A percentile compares a stretch with the other conserved stretches of the same genome.
These are phyloP conservation scores for Penicillium psychrosexuale DNA, from an alignment of 2,329 filamentous ascomycete genomes.

Conservation along the genomic window DNA sequence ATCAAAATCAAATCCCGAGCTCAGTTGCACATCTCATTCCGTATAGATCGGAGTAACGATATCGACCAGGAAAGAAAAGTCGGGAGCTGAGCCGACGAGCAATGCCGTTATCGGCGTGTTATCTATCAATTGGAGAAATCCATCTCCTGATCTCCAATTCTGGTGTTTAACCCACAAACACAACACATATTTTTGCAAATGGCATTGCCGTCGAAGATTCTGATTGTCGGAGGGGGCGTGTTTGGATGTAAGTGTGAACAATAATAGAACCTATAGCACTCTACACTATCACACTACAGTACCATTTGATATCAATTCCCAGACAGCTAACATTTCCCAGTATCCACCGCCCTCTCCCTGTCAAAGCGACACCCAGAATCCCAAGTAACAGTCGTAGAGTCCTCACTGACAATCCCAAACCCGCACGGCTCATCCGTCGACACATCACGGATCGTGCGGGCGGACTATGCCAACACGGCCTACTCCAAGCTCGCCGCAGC, in stretches of 20 bases:
- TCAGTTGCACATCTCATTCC: neutral
- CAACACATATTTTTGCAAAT: constrained; percentile 15
- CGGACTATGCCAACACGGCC: constrained; percentile 76
- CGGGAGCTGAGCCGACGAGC: neutral
- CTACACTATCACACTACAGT: neutral
- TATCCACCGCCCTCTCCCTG: constrained; percentile 68
- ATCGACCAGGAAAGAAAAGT: constrained; percentile 4
- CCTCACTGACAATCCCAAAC: constrained; percentile 54
- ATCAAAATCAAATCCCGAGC: neutral
- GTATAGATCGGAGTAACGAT: neutral
- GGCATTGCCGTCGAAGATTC: constrained; percentile 36
- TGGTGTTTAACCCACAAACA: neutral
- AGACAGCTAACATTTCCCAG: constrained; percentile 22
- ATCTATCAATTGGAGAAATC: constrained; percentile 2
- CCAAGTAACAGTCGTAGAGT: constrained; percentile 58
- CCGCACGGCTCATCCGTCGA: constrained; percentile 60
- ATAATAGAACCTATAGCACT: neutral
- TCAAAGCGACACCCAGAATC: constrained; percentile 55
- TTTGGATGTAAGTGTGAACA: constrained; percentile 40
- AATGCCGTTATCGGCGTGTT: constrained; percentile 8
- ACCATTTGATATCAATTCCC: neutral
- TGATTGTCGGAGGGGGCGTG: constrained; percentile 45
- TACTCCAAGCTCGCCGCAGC: constrained; percentile 72
- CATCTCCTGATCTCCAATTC: neutral
- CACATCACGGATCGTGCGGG: constrained; percentile 59